These are phyloP conservation scores for Aspergillus ostianus DNA, from an alignment of 495 filamentous ascomycete genomes.

Conservation along the genomic window DNA sequence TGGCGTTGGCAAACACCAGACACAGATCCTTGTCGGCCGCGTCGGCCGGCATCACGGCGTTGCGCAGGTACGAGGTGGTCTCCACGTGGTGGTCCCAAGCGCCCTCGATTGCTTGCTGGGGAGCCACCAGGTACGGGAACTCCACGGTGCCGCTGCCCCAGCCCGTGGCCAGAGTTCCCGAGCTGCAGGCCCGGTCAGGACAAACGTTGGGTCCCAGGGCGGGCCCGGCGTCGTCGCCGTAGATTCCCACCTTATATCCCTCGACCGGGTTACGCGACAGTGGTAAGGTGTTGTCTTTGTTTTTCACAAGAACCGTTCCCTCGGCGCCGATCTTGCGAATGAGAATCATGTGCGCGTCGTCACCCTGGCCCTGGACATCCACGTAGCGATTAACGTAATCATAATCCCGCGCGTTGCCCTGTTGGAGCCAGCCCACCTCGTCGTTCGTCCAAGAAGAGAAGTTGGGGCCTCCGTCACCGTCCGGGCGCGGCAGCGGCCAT, in stretches of 20 bases:
- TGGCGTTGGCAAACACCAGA: slow-evolving; percentile 61
- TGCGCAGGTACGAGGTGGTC: slow-evolving; percentile 59
- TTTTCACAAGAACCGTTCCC: slow-evolving; percentile 84
- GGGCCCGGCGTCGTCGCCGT: slow-evolving; percentile 78
- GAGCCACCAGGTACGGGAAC: slow-evolving; percentile 77
- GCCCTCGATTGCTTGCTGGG: slow-evolving; percentile 61
- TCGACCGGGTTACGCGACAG: slow-evolving; percentile 54
- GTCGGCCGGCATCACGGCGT: slow-evolving; percentile 44
- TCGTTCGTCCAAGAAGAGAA: slow-evolving; percentile 90
- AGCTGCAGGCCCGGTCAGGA: slow-evolving; percentile 73
- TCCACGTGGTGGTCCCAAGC: slow-evolving; percentile 61
- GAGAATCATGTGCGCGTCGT: slow-evolving; percentile 32
- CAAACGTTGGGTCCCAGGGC: slow-evolving; percentile 74
- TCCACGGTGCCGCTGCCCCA: slow-evolving; percentile 92
- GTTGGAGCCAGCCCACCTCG: slow-evolving; percentile 59
- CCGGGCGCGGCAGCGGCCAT: slow-evolving; percentile 50
- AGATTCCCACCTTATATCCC: slow-evolving; percentile 65
- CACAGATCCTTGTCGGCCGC: slow-evolving; percentile 60
- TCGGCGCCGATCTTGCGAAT: slow-evolving; percentile 76
- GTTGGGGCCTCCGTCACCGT: slow-evolving; percentile 72
- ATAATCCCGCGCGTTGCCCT: slow-evolving; percentile 54
- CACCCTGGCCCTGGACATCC: slow-evolving; percentile 59
- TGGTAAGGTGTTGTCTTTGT: slow-evolving; percentile 61
- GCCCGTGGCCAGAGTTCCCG: slow-evolving; percentile 78
- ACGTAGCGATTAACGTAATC: slow-evolving; percentile 76